Evolutionary conservation across 2,329 filamentous ascomycete species (phyloP).

Genomic region (Fonsecaea monophora): DNA sequence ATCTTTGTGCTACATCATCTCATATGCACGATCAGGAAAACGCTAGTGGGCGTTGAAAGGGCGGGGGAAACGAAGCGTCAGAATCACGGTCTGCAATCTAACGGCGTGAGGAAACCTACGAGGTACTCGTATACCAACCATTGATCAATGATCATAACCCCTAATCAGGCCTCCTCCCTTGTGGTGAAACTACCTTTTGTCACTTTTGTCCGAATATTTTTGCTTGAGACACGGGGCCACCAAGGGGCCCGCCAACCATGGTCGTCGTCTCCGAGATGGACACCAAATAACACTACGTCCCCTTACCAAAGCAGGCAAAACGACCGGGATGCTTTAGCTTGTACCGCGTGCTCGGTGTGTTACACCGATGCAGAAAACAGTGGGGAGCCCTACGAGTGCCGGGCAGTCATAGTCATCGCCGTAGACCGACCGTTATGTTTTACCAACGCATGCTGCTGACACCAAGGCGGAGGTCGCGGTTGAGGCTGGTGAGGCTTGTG

Average conservation of each 20-base stretch:
- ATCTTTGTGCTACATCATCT: too few relatives aligned
- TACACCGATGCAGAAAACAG: too few relatives aligned
- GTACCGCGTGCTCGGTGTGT: too few relatives aligned
- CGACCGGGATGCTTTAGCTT: background rate
- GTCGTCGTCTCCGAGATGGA: background rate
- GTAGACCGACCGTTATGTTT: too few relatives aligned
- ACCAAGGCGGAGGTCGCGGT: too few relatives aligned
- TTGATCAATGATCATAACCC: background rate
- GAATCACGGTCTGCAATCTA: background rate
- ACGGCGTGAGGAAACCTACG: background rate
- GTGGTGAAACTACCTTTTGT: background rate
- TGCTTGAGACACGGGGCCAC: constrained; percentile 1
- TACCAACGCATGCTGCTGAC: too few relatives aligned
- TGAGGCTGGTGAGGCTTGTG: too few relatives aligned
- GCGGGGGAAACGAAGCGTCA: background rate
- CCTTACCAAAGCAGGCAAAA: background rate
- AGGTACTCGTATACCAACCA: background rate
- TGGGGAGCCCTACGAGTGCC: too few relatives aligned
- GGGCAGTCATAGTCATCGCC: too few relatives aligned
- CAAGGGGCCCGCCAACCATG: background rate
- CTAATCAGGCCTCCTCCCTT: background rate
- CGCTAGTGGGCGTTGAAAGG: background rate
- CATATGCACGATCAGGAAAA: background rate
- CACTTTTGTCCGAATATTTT: too few relatives aligned
- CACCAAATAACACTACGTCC: background rate